Evolutionary conservation across 192 early-diverging fungal species (phyloP), one percentile per base, ranked within the genome.

Genomic region (Coemansia sp.): DNA sequence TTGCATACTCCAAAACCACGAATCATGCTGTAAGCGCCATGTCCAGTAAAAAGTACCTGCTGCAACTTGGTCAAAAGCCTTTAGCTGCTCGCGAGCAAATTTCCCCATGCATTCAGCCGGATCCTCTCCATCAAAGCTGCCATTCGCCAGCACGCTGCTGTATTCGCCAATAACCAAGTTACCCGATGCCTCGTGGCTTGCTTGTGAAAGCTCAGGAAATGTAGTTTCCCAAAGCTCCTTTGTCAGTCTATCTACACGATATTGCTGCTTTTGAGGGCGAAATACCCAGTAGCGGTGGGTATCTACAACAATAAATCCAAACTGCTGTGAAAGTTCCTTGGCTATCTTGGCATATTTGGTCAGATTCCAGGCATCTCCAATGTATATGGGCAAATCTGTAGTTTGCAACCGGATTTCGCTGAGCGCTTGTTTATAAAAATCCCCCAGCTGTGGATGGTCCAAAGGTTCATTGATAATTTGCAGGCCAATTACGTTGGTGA

Each of bases 1-100:
- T 46, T 58, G 56, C 42, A 58, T 46, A 35, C 56, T 58, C 56
- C 56, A 58, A 26, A 58, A 50, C 56, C 56, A 48, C 46, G 46
- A 39, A 23, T 58, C 56, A 16, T 58, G 35, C 38, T 58, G 56
- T 14, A 58, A 35, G 8, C 46, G 56, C 56, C 56, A 58, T 2
- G 56, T 58, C 46, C 56, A 50, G 21, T 58, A 58, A 11, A 48
- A 58, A 3, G 33, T 39, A 16, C 56, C 56, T 0, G 56, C 56
- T 0, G 56, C 28, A 3, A 39, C 37, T n/a, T 49, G 45, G 36
- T 50, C 36, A 58, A 49, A 58, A 12, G 20, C 46, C 7, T 36
- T 0, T 1, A 58, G 30, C 45, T 58, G 38, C 20, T 49, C 36
- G 9, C 56, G 37, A 5, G 43, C 45, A 48, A 58, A 58, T 8